Base-by-base conservation (phyloP, 2,329 filamentous ascomycete genomes). In the Pseudogymnoascus sp. region DNA sequence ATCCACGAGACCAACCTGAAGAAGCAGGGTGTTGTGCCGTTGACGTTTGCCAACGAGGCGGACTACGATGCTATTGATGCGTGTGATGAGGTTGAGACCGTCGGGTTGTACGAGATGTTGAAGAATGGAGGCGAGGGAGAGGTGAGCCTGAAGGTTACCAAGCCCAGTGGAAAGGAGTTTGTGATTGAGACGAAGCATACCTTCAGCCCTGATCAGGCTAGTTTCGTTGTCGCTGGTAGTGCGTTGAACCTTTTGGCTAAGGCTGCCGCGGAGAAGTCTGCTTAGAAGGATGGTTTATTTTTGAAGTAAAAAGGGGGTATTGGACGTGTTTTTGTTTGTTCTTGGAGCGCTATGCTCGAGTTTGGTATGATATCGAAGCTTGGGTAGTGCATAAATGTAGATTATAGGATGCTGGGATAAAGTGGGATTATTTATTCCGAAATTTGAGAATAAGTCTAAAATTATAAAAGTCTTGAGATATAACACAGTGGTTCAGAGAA, bases 1-100 rank as follows among this genome's bases (percentile, higher is more conserved):
- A 96, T 96, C 74, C 92, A 96, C 79, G 92, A 96, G 82, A 96
- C 92, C 31, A 96, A 96, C 76, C 79, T 96, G 69, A 96, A 96
- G 86, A 96, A 96, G 80, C 95, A 99, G 79, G 95, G 95, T 67
- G 89, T 99, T 35, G 91, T 99, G 50, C 95, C 95, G 1, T 81
- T 99, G 71, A 97, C 91, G 0, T 96, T 99, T 73, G 90, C 80
- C 53, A 82, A 96, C 75, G 92, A 96, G 77, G 82, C 84, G 19
- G 95, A 97, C 76, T 97, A 97, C 74, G 90, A 95, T 72, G 79
- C 80, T 67, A 89, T 99, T 67, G 80, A 84, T 62, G 92, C 93
- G 0, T 90, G 92, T 67, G 95, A 99, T 74, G 81, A 87, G 70
- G 90, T 97, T 23, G 80, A 81, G 65, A 97, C 93, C 0, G 83